phyloP scores from a whole-genome alignment of 805 yeast genomes.

The Cyberlindnera saturnus region DNA sequence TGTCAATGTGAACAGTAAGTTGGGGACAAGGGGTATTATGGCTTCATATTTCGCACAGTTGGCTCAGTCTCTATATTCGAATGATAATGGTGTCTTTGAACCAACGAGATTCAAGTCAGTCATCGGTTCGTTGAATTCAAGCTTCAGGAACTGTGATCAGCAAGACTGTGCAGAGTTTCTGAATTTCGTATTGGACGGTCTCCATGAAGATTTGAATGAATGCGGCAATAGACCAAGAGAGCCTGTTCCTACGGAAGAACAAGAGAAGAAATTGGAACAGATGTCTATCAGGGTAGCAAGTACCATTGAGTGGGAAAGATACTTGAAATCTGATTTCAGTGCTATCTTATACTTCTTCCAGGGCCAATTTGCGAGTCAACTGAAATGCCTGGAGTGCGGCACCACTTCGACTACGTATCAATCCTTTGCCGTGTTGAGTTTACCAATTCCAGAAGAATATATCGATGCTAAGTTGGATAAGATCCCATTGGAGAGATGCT shows the following conservation, averaged over 20 bases:
- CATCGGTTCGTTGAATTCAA: conserved; percentile 59
- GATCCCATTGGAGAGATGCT: conserved; percentile 50
- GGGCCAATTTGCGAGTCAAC: conserved; percentile 81
- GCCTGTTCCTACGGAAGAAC: conserved; percentile 60
- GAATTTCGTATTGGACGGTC: conserved; percentile 64
- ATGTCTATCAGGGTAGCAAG: conserved; percentile 77
- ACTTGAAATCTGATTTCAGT: conserved; percentile 72
- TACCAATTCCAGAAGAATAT: conserved; percentile 63
- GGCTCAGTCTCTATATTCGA: conserved; percentile 45
- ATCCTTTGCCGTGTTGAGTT: conserved; percentile 69
- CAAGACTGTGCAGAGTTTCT: conserved; percentile 85
- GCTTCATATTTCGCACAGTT: conserved; percentile 64
- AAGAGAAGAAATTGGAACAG: conserved; percentile 66
- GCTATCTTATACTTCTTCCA: conserved; percentile 76
- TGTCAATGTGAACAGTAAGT: conserved; percentile 62
- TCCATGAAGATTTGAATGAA: conserved; percentile 79
- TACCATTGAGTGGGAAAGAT: conserved; percentile 88
- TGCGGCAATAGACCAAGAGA: conserved; percentile 49
- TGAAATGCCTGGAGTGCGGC: conserved; percentile 67
- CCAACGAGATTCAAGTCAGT: conserved; percentile 63
- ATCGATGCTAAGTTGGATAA: conserved; percentile 22
- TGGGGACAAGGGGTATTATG: conserved; percentile 78
- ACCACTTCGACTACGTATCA: conserved; percentile 81
- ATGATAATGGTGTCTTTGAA: conserved; percentile 39
- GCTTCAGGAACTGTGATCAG: conserved; percentile 64